Evolutionary conservation across 495 filamentous ascomycete species (phyloP).

Genomic region (Hypoxylon lenormandii): DNA sequence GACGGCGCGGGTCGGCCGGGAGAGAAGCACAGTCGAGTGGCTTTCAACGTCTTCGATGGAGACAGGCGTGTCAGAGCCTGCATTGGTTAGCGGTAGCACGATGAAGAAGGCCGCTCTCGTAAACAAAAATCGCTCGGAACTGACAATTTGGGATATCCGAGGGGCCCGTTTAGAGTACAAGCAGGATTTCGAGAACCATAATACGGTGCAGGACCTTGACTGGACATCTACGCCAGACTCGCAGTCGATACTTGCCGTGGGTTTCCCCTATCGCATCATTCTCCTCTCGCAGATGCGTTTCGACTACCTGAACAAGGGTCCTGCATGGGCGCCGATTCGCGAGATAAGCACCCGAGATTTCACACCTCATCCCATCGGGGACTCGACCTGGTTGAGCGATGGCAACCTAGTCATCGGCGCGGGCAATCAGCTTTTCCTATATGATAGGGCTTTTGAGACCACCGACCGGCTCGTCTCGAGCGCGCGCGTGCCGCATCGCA

Average conservation of each 20-base stretch:
- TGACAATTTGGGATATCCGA: conserved; percentile 93
- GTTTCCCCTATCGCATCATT: conserved; percentile 85
- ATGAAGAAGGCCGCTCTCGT: conserved; percentile 89
- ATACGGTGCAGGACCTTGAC: conserved; percentile 86
- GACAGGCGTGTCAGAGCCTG: conserved; percentile 78
- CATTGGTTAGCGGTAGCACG: conserved; percentile 84
- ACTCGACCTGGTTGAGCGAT: conserved; percentile 87
- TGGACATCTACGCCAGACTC: conserved; percentile 94
- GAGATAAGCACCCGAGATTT: conserved; percentile 84
- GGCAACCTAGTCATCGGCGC: conserved; percentile 87
- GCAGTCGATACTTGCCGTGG: conserved; percentile 91
- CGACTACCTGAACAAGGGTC: conserved; percentile 89
- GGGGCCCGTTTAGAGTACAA: conserved; percentile 84
- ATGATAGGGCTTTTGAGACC: conserved; percentile 77
- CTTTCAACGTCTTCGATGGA: conserved; percentile 84
- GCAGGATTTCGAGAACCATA: conserved; percentile 75
- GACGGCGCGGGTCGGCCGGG: conserved; percentile 79
- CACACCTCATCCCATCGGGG: conserved; percentile 91
- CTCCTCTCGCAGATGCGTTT: conserved; percentile 92
- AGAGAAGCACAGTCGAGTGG: conserved; percentile 75
- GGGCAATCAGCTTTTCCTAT: conserved; percentile 92
- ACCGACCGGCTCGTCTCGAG: conserved; percentile 71
- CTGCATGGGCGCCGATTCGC: conserved; percentile 86
- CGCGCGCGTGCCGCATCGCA: conserved; percentile 69
- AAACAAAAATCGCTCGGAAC: conserved; percentile 73